Base-by-base conservation (phyloP, 2,329 filamentous ascomycete genomes). In the Ascochyta rabiei region DNA sequence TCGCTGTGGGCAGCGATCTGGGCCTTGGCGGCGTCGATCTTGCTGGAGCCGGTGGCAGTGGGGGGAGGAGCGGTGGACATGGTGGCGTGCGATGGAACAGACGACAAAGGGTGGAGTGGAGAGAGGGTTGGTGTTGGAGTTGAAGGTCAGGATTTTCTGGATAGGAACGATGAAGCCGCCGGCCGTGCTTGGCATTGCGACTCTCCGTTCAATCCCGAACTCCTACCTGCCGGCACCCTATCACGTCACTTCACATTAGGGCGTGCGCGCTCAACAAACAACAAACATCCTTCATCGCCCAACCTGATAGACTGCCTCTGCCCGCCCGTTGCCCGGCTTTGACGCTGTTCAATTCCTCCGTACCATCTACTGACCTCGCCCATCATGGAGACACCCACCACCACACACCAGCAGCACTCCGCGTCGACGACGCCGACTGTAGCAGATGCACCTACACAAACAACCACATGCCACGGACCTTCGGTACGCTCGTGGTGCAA, bases 1-100 rank as follows among this genome's bases (percentile, higher is more conserved):
- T 79, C 72, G 42, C 71, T 68, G 26, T 57, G 35, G 56, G 81
- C 80, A 39, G 74, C 70, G 57, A 77, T 67, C 46, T 72, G 75
- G 64, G 80, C 76, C 74, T 82, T 80, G 64, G 79, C 68, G 68
- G 79, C 79, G 64, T 84, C 81, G 60, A 84, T 69, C 78, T 84
- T 83, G 66, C 69, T 64, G 66, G 79, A 80, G 75, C 80, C 77
- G 56, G 81, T 82, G 50, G 79, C 77, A 58, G 76, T 72, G 41
- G 79, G 76, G 50, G 80, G 79, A 61, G 76, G 66, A 53, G 60
- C 52, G 61, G 69, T 70, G 56, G 70, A 59, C 71, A 72, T 73
- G 16, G 40, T 53, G 54, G 41, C 30, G 48, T 35, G 31, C 53
- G 54, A 58, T 54, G 52, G 46, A 40, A 51, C 47, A 19, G 44